Base-by-base conservation (phyloP, 1,139 yeast species). In the Kurtzmaniella quercitrusa region DNA sequence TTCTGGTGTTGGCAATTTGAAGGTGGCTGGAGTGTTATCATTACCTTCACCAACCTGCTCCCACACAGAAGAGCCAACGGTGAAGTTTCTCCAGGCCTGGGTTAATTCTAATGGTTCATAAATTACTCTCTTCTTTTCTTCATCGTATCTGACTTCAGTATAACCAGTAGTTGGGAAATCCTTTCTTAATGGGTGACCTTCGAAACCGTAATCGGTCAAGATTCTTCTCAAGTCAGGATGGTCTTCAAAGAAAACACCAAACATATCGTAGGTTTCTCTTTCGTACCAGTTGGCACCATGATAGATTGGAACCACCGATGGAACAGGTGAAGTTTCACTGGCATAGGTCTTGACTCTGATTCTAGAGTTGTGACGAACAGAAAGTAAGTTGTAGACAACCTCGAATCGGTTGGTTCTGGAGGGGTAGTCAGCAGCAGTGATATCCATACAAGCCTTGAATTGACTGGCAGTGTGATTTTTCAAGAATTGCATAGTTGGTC, bases 131-230 rank as follows among this genome's bases (percentile, higher is more conserved):
- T 87, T 83, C 78, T 88, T 88, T 66, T 88, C 95, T 63, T 87
- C 91, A 63, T 88, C 95, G 65, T 87, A 88, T 62, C 93, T 79
- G 39, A 88, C 89, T 69, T 88, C 95, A 42, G 94, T 86, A 68
- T 85, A 88, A 49, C 95, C 95, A 40, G 95, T 85, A 40, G 93
- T 81, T 55, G 96, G 96, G 85, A 88, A 88, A 66, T 88, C 96
- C 66, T 88, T 88, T 66, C 95, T 81, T 62, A 88, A 76, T 14
- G 96, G 96, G 62, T 88, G 94, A 44, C 96, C 96, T 65, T 86
- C 95, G 57, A 88, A 88, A 31, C 96, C 96, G 65, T 88, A 88
- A 68, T 88, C 96, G 43, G 96, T 88, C 82, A 88, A 77, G 62
- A 88, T 86, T 69, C 96, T 78, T 70, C 96, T 82, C 60, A 88